Base-by-base conservation (phyloP, 495 filamentous ascomycete species). In the Hypoxylon trugodes region DNA sequence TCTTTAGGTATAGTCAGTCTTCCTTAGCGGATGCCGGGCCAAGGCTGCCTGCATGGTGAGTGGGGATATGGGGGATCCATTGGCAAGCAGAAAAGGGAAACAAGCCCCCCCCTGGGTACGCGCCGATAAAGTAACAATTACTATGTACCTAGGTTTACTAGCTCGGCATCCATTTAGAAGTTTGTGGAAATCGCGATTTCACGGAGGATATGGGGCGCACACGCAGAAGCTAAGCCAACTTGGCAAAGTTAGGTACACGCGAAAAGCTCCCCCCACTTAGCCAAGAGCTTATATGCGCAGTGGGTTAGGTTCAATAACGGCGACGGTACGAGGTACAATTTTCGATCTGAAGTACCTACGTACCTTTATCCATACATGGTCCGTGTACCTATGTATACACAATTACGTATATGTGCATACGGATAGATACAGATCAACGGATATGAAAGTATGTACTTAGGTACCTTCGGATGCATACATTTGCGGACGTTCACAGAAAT, bases 291-390 rank as follows among this genome's bases (percentile, higher is more conserved):
- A 51, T 61, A 59, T 61, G 63, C 57, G 50, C 36, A 58, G 33
- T 66, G 64, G 64, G 64, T 66, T 61, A 66, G 64, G 62, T 61
- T 41, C 32, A 47, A n/a, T n/a, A n/a, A n/a, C n/a, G n/a, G n/a
- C n/a, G n/a, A n/a, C n/a, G n/a, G n/a, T n/a, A n/a, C n/a, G n/a
- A n/a, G n/a, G n/a, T n/a, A n/a, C n/a, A n/a, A n/a, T n/a, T n/a
- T n/a, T n/a, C n/a, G n/a, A n/a, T n/a, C n/a, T n/a, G n/a, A n/a
- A n/a, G n/a, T n/a, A n/a, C n/a, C n/a, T n/a, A n/a, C n/a, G n/a
- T n/a, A n/a, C n/a, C n/a, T n/a, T n/a, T n/a, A n/a, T n/a, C n/a
- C n/a, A n/a, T n/a, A n/a, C n/a, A n/a, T n/a, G n/a, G n/a, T n/a
- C n/a, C n/a, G n/a, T 9, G 16, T 24, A 24, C 49, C 41, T 26